Evolutionary conservation across 306 rosid species (phyloP).

Genomic region (Vigna hirtella): DNA sequence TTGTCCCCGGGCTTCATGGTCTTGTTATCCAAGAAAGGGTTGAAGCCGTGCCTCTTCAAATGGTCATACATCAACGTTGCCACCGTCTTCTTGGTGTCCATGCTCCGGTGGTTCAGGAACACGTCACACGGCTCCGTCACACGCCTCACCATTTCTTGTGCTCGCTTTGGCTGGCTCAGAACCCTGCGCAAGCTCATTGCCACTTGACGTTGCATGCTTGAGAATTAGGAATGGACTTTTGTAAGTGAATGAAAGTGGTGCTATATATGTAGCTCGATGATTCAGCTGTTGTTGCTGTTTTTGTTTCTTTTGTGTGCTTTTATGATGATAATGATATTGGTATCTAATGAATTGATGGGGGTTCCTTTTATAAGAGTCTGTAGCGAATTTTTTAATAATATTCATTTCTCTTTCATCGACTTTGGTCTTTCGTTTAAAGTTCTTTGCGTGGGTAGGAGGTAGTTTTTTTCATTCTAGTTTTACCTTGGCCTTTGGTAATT

Average conservation of each 20-base stretch:
- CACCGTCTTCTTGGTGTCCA: slow-evolving; percentile 76
- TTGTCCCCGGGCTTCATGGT: slow-evolving; percentile 93
- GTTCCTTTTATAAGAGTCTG: slow-evolving; percentile 22
- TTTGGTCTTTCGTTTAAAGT: slow-evolving; percentile 2
- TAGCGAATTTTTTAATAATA: neutral
- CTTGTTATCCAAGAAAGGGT: slow-evolving; percentile 80
- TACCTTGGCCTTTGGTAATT: slow-evolving; percentile 23
- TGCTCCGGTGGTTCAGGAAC: slow-evolving; percentile 80
- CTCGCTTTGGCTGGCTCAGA: slow-evolving; percentile 39
- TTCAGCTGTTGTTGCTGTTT: neutral
- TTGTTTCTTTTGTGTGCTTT: neutral
- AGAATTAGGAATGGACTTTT: neutral
- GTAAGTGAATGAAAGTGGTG: neutral
- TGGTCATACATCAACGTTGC: slow-evolving; percentile 74
- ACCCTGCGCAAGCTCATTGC: slow-evolving; percentile 46
- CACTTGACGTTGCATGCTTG: slow-evolving; percentile 47
- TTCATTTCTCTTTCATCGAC: neutral
- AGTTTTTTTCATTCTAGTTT: slow-evolving; percentile 39
- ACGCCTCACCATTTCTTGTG: slow-evolving; percentile 39
- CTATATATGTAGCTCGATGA: neutral
- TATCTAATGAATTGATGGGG: neutral
- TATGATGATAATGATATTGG: slow-evolving; percentile 20
- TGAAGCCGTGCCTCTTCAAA: slow-evolving; percentile 48
- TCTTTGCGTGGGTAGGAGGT: slow-evolving; percentile 45
- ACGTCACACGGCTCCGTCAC: slow-evolving; percentile 64